Evolutionary conservation across 2,329 filamentous ascomycete species (phyloP).

Genomic region (Pestalotiopsis sp.): DNA sequence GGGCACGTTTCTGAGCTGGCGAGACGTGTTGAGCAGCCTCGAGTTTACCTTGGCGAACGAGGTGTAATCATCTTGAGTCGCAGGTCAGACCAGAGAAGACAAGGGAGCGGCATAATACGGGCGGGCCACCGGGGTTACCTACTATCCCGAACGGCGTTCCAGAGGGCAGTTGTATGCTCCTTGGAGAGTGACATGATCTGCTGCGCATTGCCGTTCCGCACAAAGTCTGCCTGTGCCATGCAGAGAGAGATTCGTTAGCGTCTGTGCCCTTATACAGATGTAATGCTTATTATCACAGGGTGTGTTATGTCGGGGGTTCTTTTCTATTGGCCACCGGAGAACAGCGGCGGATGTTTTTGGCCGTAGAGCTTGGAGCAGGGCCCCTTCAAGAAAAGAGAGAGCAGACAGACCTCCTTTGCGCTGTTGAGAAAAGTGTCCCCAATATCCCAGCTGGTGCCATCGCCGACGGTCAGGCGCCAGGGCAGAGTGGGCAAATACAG

Average conservation of each 20-base stretch:
- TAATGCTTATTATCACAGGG: not conserved
- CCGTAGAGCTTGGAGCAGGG: not conserved
- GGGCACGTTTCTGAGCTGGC: constrained; percentile 80
- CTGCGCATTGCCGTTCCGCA: constrained; percentile 85
- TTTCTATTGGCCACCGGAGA: not conserved
- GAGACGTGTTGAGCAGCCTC: constrained; percentile 75
- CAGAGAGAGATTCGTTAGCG: not conserved
- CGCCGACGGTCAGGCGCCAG: constrained; percentile 57
- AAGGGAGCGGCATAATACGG: not conserved
- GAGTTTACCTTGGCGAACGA: constrained; percentile 76
- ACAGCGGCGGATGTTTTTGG: not conserved
- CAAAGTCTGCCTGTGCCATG: constrained; percentile 69
- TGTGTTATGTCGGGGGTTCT: not conserved
- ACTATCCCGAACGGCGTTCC: constrained; percentile 79
- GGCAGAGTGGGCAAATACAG: constrained; percentile 58
- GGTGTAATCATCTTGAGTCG: constrained; percentile 65
- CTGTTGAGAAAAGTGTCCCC: constrained; percentile 66
- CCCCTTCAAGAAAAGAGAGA: not conserved
- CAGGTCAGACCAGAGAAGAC: not conserved
- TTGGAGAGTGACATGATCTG: constrained; percentile 89
- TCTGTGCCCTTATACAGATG: not conserved
- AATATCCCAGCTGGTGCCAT: constrained; percentile 62
- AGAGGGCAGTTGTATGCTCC: constrained; percentile 79
- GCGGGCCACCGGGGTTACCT: constrained; percentile 28
- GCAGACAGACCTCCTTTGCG: constrained; percentile 58